These are phyloP conservation scores for Lactuca saligna DNA, from an alignment of 129 eudicot genomes.

Conservation along the genomic window DNA sequence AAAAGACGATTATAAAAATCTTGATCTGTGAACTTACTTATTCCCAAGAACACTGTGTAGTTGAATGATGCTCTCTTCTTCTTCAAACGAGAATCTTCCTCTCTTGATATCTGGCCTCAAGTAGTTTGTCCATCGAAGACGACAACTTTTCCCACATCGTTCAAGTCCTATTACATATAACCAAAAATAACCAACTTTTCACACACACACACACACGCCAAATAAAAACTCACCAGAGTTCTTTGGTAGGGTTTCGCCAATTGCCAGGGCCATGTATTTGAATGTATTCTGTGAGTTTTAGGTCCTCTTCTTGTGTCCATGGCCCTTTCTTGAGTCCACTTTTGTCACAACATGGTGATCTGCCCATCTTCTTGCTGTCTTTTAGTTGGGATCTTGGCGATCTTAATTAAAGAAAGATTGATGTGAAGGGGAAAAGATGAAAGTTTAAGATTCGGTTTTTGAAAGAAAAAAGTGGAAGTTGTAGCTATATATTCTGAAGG, in stretches of 20 bases:
- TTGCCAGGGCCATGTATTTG: slow-evolving; percentile 55
- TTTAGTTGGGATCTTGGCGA: slow-evolving; percentile 27
- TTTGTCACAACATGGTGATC: slow-evolving; percentile 60
- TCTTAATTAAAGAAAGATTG: background rate
- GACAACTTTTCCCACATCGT: slow-evolving; percentile 70
- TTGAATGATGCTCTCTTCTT: slow-evolving; percentile 72
- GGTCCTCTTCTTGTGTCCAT: slow-evolving; percentile 72
- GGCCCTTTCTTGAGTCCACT: slow-evolving; percentile 75
- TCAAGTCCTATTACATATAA: slow-evolving; percentile 45
- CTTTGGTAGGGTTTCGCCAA: slow-evolving; percentile 66
- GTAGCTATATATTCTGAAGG: slow-evolving; percentile 11
- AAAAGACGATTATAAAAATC: background rate
- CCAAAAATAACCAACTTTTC: no score
- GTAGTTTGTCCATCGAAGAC: slow-evolving; percentile 77
- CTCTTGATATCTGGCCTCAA: slow-evolving; percentile 79
- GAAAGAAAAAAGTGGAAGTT: slow-evolving; percentile 18
- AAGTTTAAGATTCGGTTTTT: slow-evolving; percentile 17
- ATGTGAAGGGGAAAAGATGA: background rate
- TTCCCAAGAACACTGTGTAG: slow-evolving; percentile 70
- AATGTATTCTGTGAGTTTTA: slow-evolving; percentile 52
- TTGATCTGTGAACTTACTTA: slow-evolving; percentile 41
- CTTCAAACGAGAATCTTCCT: slow-evolving; percentile 74
- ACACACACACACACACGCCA: background rate
- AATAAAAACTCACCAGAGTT: slow-evolving; percentile 50
- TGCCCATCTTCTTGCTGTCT: slow-evolving; percentile 43